Evolutionary conservation across 495 filamentous ascomycete genomes (phyloP).

Genomic region (Tuber microsphaerosporum): DNA sequence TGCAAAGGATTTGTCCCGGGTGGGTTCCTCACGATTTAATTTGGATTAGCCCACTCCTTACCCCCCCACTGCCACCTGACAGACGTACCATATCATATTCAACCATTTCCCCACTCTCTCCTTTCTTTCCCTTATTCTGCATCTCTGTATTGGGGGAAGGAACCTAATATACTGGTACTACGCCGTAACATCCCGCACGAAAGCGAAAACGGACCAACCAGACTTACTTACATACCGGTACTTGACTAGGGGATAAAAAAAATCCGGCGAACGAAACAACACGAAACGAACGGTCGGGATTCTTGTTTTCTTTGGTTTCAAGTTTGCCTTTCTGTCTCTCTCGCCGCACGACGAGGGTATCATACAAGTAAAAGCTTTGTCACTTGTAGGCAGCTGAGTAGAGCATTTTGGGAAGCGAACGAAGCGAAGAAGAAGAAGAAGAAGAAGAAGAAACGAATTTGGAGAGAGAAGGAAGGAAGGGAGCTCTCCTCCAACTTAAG

Average conservation of each 20-base stretch:
- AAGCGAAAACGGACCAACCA: not conserved
- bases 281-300: not conserved
- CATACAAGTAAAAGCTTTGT: not conserved
- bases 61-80: not conserved
- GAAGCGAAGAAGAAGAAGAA: no score
- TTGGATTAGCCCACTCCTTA: not conserved
- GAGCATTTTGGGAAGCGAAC: conserved; percentile 2
- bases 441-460: not conserved
- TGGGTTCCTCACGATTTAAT: not conserved
- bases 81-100: not conserved
- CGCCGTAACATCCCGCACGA: not conserved
- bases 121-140: not conserved
- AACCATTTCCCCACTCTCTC: not conserved
- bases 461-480: not conserved
- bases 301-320: not conserved
- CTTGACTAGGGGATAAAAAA: not conserved
- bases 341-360: not conserved
- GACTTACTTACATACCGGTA: not conserved
- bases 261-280: not conserved
- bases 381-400: not conserved
- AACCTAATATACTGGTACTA: not conserved
- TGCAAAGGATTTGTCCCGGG: not conserved
- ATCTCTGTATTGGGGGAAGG: not conserved
- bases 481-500: not conserved
- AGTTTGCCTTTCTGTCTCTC: not conserved